phyloP scores from a whole-genome alignment of 2,329 filamentous ascomycete genomes.

The Dactylellina cionopaga region DNA sequence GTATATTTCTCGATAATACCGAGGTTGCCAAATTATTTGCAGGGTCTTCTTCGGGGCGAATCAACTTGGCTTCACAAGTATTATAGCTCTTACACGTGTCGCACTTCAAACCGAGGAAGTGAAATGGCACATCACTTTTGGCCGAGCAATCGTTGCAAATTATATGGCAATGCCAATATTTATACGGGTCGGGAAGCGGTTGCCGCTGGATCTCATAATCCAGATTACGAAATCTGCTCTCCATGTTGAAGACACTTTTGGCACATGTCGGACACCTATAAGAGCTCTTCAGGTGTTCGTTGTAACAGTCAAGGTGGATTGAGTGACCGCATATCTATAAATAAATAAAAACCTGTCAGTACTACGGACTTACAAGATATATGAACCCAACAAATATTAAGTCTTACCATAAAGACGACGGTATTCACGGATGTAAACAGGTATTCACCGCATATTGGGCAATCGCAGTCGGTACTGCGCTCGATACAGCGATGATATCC shows the following conservation, averaged over 20 bases:
- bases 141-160: conserved; percentile 95
- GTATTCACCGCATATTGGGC: conserved; percentile 95
- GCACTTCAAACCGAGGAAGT: conserved; percentile 95
- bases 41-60: conserved; percentile 61
- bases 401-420: conserved; percentile 82
- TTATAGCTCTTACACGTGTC: conserved; percentile 76
- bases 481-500: conserved; percentile 93
- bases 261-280: conserved; percentile 96
- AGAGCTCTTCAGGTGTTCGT: conserved; percentile 84
- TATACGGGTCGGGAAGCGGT: conserved; percentile 89
- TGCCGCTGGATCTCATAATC: conserved; percentile 87
- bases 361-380: background rate
- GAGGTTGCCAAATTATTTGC: conserved; percentile 15
- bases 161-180: conserved; percentile 80
- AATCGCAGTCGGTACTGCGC: conserved; percentile 91
- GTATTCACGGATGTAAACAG: conserved; percentile 90
- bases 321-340: conserved; percentile 82
- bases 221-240: conserved; percentile 88
- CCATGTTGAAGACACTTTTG: conserved; percentile 97
- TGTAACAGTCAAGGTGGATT: conserved; percentile 89
- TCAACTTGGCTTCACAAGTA: conserved; percentile 72
- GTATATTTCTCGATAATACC: conserved; percentile 21
- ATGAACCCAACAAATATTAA: background rate
- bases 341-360: no score
- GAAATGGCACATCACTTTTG: conserved; percentile 85